Conservation (phyloP, 805 yeast genomes). For the Ogataea methylovora region DNA sequence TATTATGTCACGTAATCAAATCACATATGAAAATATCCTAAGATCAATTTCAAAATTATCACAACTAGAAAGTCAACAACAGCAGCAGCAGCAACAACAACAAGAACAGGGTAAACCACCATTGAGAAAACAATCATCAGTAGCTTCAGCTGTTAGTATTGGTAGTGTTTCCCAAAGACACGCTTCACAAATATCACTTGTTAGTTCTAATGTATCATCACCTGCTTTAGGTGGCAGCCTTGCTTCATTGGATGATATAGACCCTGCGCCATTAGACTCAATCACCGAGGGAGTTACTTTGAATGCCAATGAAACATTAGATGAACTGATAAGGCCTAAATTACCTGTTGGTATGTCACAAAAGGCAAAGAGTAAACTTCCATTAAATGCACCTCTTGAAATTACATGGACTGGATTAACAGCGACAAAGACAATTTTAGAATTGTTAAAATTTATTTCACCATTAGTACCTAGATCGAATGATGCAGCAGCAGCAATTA, state of each 20-base stretch:
- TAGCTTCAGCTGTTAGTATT: not conserved
- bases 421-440: slow-evolving; percentile 34
- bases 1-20: slow-evolving; percentile 36
- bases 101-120: not conserved
- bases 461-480: slow-evolving; percentile 19
- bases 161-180: no score
- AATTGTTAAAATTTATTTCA: slow-evolving; percentile 22
- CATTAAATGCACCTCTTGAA: slow-evolving; percentile 40
- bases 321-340: slow-evolving; percentile 38
- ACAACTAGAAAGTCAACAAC: not conserved
- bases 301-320: not conserved
- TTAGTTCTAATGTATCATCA: no score
- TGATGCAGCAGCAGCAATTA: slow-evolving; percentile 27
- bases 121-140: not conserved
- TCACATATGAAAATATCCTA: slow-evolving; percentile 29
- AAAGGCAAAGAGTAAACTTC: slow-evolving; percentile 46
- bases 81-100: not conserved
- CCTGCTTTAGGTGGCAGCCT: not conserved
- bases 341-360: slow-evolving; percentile 56
- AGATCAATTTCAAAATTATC: slow-evolving; percentile 25
- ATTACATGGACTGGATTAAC: slow-evolving; percentile 53
- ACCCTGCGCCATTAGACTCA: slow-evolving; percentile 7
- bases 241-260: slow-evolving; percentile 10
- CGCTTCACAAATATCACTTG: no score
- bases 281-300: slow-evolving; percentile 1